phyloP scores from a whole-genome alignment of 129 eudicot genomes.

The Saussurea involucrata region DNA sequence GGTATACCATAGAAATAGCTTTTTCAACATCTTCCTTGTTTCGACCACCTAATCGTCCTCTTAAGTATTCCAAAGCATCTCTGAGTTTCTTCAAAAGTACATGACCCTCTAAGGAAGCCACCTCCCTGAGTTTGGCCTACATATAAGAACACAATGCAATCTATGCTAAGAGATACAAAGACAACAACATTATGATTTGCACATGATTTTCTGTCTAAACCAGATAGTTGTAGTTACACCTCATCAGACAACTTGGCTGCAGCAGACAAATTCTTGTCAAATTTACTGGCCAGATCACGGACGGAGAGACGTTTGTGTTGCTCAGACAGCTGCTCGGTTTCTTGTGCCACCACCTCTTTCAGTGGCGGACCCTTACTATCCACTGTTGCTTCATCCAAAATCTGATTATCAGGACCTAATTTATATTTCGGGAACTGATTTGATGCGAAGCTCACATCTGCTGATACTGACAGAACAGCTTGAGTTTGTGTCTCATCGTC shows the following conservation, averaged over 20 bases:
- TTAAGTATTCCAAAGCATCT: conserved; percentile 85
- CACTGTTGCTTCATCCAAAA: conserved; percentile 69
- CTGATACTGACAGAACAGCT: conserved; percentile 59
- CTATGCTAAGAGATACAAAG: background rate
- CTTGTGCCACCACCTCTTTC: conserved; percentile 82
- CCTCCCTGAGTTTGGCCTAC: conserved; percentile 91
- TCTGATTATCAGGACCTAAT: conserved; percentile 80
- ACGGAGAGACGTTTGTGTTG: conserved; percentile 96
- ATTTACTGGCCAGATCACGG: conserved; percentile 90
- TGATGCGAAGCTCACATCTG: conserved; percentile 78
- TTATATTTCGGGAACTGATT: conserved; percentile 79
- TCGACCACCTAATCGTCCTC: conserved; percentile 76
- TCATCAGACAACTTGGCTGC: conserved; percentile 84
- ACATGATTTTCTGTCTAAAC: background rate
- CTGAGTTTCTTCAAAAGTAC: conserved; percentile 94
- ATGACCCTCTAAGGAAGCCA: conserved; percentile 92
- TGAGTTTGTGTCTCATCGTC: conserved; percentile 49
- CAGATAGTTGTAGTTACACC: conserved; percentile 32
- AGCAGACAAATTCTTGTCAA: conserved; percentile 92
- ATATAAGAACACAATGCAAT: conserved; percentile 12
- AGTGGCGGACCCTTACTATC: conserved; percentile 67
- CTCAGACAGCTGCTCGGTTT: conserved; percentile 68
- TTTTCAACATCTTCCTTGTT: conserved; percentile 85
- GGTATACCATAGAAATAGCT: conserved; percentile 89
- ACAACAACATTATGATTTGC: background rate